Percentiles rank a stretch among this genome's conserved stretches.
Conservation (phyloP, 306 rosid species). For the Cyclanthera cordifolia region DNA sequence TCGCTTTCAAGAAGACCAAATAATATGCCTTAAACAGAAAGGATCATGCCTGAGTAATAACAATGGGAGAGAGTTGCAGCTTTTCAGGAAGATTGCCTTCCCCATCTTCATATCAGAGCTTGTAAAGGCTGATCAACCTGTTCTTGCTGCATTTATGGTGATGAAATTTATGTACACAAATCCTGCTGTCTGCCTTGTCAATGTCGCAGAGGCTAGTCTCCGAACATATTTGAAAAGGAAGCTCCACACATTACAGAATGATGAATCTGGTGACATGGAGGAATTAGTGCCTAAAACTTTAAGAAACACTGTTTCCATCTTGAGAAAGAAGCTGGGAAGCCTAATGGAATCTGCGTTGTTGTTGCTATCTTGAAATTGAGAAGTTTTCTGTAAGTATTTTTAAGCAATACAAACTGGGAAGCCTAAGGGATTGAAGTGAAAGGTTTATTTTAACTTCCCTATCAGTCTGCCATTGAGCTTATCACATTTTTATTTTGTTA, state of each 20-base stretch:
- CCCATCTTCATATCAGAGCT: conserved; percentile 68
- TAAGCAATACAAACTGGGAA: neutral
- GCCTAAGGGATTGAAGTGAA: neutral
- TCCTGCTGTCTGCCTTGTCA: conserved; percentile 51
- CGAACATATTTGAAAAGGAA: conserved; percentile 54
- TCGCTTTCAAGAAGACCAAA: conserved; percentile 40
- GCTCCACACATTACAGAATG: conserved; percentile 32
- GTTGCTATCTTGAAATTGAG: conserved; percentile 7
- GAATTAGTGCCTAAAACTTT: conserved; percentile 26
- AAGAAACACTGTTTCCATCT: conserved; percentile 36
- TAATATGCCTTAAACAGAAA: conserved; percentile 24
- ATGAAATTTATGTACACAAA: conserved; percentile 69
- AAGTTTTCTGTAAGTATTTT: neutral
- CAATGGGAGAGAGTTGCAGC: conserved; percentile 25
- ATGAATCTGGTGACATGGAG: conserved; percentile 32
- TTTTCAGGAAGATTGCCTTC: conserved; percentile 44
- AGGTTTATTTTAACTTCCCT: neutral
- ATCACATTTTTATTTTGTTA: neutral
- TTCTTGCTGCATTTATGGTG: conserved; percentile 73
- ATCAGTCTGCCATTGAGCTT: neutral
- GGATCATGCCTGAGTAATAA: conserved; percentile 23
- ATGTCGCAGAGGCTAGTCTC: conserved; percentile 58
- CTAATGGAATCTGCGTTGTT: conserved; percentile 42
- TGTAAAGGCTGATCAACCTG: conserved; percentile 74
- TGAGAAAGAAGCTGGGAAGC: conserved; percentile 42